phyloP scores from a whole-genome alignment of 768 basidiomycete species.

The Naematelia aurantialba region DNA sequence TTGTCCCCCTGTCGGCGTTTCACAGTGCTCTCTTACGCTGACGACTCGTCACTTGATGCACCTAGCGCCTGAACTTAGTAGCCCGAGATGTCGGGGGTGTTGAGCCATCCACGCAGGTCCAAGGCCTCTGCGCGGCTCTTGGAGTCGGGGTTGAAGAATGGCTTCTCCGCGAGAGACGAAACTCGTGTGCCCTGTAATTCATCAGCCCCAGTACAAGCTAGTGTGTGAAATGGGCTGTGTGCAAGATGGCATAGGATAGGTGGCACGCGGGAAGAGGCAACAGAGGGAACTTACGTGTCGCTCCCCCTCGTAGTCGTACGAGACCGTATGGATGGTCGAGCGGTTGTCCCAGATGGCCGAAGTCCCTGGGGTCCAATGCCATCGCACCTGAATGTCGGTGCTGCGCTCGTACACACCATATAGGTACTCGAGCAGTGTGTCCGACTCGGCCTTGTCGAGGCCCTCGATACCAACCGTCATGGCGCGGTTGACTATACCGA shows the following conservation, averaged over 20 bases:
- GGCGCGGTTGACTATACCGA: constrained; percentile 47
- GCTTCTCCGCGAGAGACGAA: constrained; percentile 44
- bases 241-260: too few species aligned
- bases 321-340: constrained; percentile 49
- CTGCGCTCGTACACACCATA: constrained; percentile 40
- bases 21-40: too few species aligned
- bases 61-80: neutral
- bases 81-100: neutral
- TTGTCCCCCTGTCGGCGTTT: too few species aligned
- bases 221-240: too few species aligned
- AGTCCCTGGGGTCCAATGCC: constrained; percentile 49
- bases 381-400: constrained; percentile 50
- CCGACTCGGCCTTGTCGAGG: constrained; percentile 48
- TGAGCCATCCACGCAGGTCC: constrained; percentile 1
- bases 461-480: constrained; percentile 50
- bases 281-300: constrained; percentile 46
- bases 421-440: constrained; percentile 49
- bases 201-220: too few species aligned
- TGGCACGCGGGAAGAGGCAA: too few species aligned
- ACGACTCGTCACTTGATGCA: too few species aligned
- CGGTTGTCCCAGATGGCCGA: constrained; percentile 51
- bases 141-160: constrained; percentile 34
- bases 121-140: constrained; percentile 30
- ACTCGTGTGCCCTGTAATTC: constrained; percentile 33
- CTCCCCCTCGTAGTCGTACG: constrained; percentile 51